Evolutionary conservation across 179 eudicot species (phyloP).

Genomic region (Monotropa hypopitys): DNA sequence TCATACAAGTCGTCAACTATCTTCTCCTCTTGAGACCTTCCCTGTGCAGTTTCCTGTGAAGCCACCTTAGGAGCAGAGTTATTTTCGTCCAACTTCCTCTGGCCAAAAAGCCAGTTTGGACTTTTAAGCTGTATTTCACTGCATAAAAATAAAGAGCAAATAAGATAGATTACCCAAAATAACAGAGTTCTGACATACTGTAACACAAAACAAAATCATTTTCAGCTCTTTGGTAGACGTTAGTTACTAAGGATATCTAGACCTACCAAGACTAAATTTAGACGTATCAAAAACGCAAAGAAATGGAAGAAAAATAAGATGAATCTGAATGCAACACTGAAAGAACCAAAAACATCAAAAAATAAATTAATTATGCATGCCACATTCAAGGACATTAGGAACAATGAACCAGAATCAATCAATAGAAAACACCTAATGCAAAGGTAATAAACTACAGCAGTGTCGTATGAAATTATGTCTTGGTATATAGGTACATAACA

Average conservation of each 20-base stretch:
- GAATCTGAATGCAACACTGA: neutral
- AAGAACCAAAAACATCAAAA: neutral
- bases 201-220: neutral
- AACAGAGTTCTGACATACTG: neutral
- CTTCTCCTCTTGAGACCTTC: conserved; percentile 25
- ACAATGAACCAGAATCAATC: neutral
- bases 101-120: conserved; percentile 96
- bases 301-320: neutral
- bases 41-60: conserved; percentile 27
- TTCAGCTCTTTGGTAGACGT: neutral
- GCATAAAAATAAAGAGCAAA: conserved; percentile 8
- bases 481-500: neutral
- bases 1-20: conserved; percentile 30
- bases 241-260: neutral
- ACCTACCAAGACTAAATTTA: neutral
- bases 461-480: neutral
- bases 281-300: neutral
- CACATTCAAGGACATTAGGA: neutral
- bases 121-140: conserved; percentile 95
- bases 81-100: conserved; percentile 58
- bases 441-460: neutral
- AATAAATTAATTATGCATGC: neutral
- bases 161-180: neutral
- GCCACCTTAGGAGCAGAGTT: conserved; percentile 32
- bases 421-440: neutral